Conservation (phyloP, 164 flowering plant genomes). For the Santalum album region DNA sequence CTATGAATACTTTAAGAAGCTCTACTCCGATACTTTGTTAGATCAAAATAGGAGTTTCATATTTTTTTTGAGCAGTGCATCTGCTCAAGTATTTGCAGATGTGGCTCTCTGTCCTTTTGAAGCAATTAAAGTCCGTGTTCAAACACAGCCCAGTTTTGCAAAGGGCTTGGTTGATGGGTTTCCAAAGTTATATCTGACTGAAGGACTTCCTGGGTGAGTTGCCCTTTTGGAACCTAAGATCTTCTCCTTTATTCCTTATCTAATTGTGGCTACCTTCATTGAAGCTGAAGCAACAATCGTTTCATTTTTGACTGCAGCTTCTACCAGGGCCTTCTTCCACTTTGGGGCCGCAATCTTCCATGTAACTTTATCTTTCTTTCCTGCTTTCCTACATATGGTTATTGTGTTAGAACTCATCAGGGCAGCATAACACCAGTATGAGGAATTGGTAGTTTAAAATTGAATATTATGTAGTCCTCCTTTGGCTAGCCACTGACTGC, state of each 20-base stretch:
- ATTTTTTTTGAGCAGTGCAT: conserved; percentile 76
- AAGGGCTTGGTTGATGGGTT: conserved; percentile 85
- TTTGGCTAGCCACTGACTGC: background rate
- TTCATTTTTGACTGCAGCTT: conserved; percentile 45
- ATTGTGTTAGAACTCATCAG: background rate
- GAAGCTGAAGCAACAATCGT: background rate
- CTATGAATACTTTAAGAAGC: conserved; percentile 83
- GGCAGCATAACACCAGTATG: background rate
- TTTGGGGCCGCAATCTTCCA: conserved; percentile 88
- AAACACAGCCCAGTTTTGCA: conserved; percentile 62
- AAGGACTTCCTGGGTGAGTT: conserved; percentile 67
- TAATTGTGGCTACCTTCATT: background rate
- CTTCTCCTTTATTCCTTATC: background rate
- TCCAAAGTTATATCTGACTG: conserved; percentile 67
- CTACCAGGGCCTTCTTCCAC: conserved; percentile 75
- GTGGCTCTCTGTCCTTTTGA: conserved; percentile 89
- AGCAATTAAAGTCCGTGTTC: conserved; percentile 85
- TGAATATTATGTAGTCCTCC: too few relatives aligned
- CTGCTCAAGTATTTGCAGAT: conserved; percentile 85
- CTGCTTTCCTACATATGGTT: background rate
- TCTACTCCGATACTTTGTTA: conserved; percentile 49
- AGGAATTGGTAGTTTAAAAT: background rate
- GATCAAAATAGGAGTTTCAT: conserved; percentile 45
- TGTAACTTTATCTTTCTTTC: conserved; percentile 30
- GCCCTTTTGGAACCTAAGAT: too few relatives aligned